Percentiles rank a stretch among this genome's conserved stretches.
phyloP scores from a whole-genome alignment of 768 basidiomycete genomes.

The Russula compacta region DNA sequence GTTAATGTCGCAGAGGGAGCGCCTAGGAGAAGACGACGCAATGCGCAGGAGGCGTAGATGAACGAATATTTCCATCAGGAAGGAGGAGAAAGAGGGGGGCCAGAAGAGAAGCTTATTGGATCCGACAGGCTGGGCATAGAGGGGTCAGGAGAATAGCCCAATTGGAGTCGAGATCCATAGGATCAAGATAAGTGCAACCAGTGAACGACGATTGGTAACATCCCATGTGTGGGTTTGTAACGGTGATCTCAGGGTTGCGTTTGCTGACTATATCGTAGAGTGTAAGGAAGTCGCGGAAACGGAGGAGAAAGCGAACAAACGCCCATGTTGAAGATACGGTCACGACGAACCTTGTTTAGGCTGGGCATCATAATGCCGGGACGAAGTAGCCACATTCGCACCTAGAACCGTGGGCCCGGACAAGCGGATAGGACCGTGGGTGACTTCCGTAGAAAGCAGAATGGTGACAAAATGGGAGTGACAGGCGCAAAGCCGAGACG shows the following conservation, averaged over 20 bases:
- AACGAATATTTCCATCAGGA: constrained; percentile 20
- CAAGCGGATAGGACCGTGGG: constrained; percentile 17
- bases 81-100: constrained; percentile 17
- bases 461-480: constrained; percentile 13
- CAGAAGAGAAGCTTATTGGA: constrained; percentile 19
- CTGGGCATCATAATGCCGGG: constrained; percentile 12
- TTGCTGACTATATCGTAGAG: constrained; percentile 15
- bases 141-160: constrained; percentile 15
- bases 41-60: constrained; percentile 19
- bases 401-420: constrained; percentile 18
- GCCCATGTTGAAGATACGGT: constrained; percentile 18
- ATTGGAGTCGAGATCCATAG: constrained; percentile 12
- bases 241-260: constrained; percentile 19
- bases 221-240: constrained; percentile 3
- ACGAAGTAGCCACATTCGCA: constrained; percentile 11
- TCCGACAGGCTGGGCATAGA: constrained; percentile 15
- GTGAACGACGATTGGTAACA: constrained; percentile 4
- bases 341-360: constrained; percentile 18
- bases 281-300: constrained; percentile 17
- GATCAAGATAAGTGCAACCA: constrained; percentile 10
- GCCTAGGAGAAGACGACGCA: constrained; percentile 12
- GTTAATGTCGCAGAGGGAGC: constrained; percentile 10
- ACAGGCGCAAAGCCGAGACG: constrained; percentile 15
- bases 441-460: constrained; percentile 10
- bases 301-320: constrained; percentile 5